Conservation (phyloP, 345 rosid species). For the Litchi chinensis region DNA sequence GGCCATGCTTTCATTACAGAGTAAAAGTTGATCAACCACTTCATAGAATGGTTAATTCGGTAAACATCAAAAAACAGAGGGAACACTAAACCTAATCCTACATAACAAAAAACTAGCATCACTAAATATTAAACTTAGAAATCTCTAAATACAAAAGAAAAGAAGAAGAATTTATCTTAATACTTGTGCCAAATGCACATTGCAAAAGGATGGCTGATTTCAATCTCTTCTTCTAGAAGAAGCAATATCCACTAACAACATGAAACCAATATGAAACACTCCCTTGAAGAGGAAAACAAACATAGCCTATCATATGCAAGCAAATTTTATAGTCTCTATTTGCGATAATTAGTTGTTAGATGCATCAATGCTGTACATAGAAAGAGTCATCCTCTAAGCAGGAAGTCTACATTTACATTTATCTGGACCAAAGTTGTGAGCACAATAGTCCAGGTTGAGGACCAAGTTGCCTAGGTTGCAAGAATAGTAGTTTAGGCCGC, state of each 20-base stretch:
- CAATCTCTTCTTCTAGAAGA: not conserved
- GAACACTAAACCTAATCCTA: not conserved
- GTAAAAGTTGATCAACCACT: not conserved
- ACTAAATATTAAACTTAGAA: not conserved
- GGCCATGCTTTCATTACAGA: slow-evolving; percentile 3
- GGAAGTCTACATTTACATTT: not conserved
- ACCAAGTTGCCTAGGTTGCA: not conserved
- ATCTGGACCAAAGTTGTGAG: not conserved
- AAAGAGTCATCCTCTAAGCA: not conserved
- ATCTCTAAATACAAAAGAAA: not conserved
- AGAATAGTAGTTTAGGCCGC: not conserved
- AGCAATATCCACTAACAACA: not conserved
- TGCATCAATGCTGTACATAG: not conserved
- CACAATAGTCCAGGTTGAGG: not conserved
- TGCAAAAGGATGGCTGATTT: not conserved
- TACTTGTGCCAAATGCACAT: slow-evolving; percentile 10
- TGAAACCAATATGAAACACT: not conserved
- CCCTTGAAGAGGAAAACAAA: not conserved
- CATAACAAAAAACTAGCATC: not conserved
- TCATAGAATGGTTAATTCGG: not conserved
- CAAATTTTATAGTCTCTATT: not conserved
- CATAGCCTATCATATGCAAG: not conserved
- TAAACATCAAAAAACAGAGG: not conserved
- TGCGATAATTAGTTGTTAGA: not conserved
- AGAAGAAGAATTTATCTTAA: slow-evolving; percentile 10